phyloP scores from a whole-genome alignment of 768 basidiomycete species.

The Calocera cornea region DNA sequence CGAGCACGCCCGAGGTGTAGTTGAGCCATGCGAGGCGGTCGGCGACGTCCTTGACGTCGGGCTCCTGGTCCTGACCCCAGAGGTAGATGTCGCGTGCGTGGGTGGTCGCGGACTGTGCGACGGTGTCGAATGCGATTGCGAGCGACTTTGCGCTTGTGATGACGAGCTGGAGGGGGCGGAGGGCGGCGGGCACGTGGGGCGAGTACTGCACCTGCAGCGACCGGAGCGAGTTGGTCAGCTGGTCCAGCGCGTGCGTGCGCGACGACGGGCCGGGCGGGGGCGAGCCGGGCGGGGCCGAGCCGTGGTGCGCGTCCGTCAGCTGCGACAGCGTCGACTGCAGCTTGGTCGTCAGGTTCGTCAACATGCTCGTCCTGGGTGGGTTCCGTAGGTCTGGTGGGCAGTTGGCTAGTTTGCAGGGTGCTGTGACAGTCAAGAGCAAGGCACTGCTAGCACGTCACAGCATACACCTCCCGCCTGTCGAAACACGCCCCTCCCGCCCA shows the following conservation, averaged over 20 bases:
- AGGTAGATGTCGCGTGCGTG: conserved; percentile 76
- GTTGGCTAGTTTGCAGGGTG: too few relatives aligned
- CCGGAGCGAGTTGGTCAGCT: conserved; percentile 44
- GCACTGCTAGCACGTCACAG: too few relatives aligned
- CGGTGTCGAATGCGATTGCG: conserved; percentile 55
- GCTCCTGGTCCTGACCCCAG: conserved; percentile 61
- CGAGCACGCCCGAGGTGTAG: conserved; percentile 58
- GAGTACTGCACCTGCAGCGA: conserved; percentile 61
- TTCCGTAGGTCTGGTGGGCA: too few relatives aligned
- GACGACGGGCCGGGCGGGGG: neutral
- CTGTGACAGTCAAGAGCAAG: too few relatives aligned
- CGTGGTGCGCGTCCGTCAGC: neutral
- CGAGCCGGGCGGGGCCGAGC: neutral
- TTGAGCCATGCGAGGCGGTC: conserved; percentile 74
- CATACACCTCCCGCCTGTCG: too few relatives aligned
- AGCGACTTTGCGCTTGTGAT: conserved; percentile 68
- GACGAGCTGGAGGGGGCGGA: conserved; percentile 44
- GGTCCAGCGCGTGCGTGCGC: neutral
- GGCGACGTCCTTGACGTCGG: conserved; percentile 58
- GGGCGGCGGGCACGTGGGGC: conserved; percentile 16
- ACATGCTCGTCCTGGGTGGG: too few relatives aligned
- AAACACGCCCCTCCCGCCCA: too few relatives aligned
- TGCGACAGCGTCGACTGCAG: neutral
- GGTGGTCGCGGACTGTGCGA: conserved; percentile 50
- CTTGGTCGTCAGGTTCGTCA: neutral